A percentile compares a stretch with the other conserved stretches of the same genome.
Conservation (phyloP, 192 early-diverging fungal species). For the Coemansia aciculifera region DNA sequence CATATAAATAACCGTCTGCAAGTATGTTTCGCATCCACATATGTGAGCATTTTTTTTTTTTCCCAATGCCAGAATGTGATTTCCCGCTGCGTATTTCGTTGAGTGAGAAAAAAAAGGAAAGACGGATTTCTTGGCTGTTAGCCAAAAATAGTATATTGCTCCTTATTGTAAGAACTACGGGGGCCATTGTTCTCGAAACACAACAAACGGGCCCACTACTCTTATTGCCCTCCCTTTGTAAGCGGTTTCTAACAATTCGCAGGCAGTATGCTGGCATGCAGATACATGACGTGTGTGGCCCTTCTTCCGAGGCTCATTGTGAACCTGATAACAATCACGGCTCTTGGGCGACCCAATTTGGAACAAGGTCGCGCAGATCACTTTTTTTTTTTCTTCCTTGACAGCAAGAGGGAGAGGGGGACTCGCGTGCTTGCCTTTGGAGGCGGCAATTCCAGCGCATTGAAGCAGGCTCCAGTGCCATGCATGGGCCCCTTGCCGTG, state of each 20-base stretch:
- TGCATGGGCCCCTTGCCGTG: not conserved
- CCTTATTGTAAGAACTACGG: not conserved
- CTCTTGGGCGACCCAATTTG: not conserved
- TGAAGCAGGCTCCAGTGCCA: not conserved
- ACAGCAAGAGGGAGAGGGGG: not conserved
- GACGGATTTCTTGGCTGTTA: not conserved
- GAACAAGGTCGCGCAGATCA: not conserved
- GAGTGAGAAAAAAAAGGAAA: not conserved
- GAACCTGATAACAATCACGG: not conserved
- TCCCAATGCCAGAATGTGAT: not conserved
- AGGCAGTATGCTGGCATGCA: conserved; percentile 2
- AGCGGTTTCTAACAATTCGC: not conserved
- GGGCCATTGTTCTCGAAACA: not conserved
- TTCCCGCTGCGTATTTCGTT: not conserved
- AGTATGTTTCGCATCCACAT: not conserved
- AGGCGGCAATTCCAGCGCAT: conserved; percentile 3
- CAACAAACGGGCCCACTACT: not conserved
- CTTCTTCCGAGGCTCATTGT: not conserved
- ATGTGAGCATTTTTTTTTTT: not conserved
- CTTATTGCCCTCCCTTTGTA: not conserved
- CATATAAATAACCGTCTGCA: not conserved
- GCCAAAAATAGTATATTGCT: not conserved
- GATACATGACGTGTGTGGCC: conserved; percentile 1
- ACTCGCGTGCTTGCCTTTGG: not conserved
- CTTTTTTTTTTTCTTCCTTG: not conserved